Evolutionary conservation across 108 stramenopile genomes (phyloP).

Genomic region (Fragilariopsis cylindrus): DNA sequence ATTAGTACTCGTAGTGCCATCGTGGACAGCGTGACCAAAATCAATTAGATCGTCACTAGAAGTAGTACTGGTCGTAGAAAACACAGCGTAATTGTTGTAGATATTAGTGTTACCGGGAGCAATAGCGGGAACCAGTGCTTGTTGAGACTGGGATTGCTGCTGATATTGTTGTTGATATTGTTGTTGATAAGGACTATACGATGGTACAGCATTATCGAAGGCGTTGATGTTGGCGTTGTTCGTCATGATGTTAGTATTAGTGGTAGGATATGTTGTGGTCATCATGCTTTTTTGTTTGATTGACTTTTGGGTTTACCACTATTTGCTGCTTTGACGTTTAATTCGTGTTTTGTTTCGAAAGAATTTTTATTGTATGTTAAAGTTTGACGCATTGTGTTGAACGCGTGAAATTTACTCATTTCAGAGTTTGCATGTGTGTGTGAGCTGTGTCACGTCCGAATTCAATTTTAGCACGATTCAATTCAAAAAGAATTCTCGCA

Average conservation of each 20-base stretch:
- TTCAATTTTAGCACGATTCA: too few relatives aligned
- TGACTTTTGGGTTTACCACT: neutral
- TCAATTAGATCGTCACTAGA: neutral
- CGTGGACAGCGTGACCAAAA: neutral
- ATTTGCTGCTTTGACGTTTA: too few relatives aligned
- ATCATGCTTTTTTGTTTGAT: neutral
- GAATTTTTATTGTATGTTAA: too few relatives aligned
- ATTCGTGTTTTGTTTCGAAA: too few relatives aligned
- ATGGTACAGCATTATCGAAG: neutral
- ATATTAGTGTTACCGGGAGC: neutral
- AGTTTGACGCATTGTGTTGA: too few relatives aligned
- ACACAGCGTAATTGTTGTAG: neutral
- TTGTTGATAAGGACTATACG: neutral
- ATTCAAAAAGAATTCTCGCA: too few relatives aligned
- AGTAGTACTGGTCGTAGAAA: neutral
- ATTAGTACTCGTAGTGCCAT: neutral
- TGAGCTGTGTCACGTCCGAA: too few relatives aligned
- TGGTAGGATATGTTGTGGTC: neutral
- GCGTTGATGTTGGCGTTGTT: neutral
- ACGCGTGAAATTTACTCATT: too few relatives aligned
- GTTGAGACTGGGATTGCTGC: neutral
- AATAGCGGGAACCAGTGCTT: neutral
- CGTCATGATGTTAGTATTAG: neutral
- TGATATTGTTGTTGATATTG: conserved; percentile 3
- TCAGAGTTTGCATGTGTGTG: too few relatives aligned